Evolutionary conservation across 208 protist genomes (phyloP).

Genomic region (Acanthamoeba healyi): DNA sequence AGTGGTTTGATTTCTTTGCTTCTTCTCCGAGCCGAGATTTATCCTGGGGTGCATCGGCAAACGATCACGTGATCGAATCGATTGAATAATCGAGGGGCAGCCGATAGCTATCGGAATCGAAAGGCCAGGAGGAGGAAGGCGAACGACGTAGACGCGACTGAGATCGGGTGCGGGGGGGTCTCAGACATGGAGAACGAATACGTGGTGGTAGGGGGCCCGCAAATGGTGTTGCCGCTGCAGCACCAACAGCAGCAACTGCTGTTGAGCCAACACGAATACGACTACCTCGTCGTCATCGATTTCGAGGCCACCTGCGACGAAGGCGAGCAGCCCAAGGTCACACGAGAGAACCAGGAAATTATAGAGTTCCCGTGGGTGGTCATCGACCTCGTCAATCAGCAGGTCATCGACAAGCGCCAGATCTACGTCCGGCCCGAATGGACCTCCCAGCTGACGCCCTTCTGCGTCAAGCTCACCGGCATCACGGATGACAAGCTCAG

Average conservation of each 20-base stretch:
- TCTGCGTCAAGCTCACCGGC: slow-evolving; percentile 73
- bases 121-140: too few species aligned
- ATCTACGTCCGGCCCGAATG: slow-evolving; percentile 72
- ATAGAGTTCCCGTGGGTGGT: slow-evolving; percentile 75
- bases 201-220: not conserved
- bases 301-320: slow-evolving; percentile 70
- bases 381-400: slow-evolving; percentile 49
- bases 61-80: too few species aligned
- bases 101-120: too few species aligned
- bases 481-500: slow-evolving; percentile 72
- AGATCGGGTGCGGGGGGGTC: not conserved
- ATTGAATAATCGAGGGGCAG: too few species aligned
- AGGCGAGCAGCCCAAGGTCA: slow-evolving; percentile 62
- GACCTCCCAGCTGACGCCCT: slow-evolving; percentile 56
- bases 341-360: slow-evolving; percentile 79
- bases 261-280: slow-evolving; percentile 21
- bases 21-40: too few species aligned
- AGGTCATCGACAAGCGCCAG: slow-evolving; percentile 44
- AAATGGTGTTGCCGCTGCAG: not conserved
- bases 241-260: slow-evolving; percentile 3
- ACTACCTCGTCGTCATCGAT: slow-evolving; percentile 63
- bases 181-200: slow-evolving; percentile 3
- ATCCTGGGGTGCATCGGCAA: too few species aligned
- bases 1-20: too few species aligned
- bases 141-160: too few species aligned